Percentiles rank a stretch among this genome's conserved stretches.
Conservation (phyloP, 1,284 basidiomycete species). For the Coniferiporia weirii region DNA sequence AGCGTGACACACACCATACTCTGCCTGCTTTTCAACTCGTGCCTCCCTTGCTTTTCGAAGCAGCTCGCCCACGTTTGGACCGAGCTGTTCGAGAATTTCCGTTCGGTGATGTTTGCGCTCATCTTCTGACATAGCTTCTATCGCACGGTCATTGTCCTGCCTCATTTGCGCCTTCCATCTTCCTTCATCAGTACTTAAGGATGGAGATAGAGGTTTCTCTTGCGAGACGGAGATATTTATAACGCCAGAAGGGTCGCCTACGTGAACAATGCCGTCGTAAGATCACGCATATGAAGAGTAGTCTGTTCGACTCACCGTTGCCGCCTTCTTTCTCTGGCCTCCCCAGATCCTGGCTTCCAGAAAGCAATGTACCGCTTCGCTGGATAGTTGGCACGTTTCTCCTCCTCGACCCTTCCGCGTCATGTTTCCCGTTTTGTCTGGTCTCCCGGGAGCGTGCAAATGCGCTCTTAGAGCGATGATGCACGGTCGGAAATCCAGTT, state of each 20-base stretch:
- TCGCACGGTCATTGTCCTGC: constrained; percentile 8
- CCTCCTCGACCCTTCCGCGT: neutral
- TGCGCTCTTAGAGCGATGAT: constrained; percentile 23
- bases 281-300: neutral
- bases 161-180: constrained; percentile 15
- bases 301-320: neutral
- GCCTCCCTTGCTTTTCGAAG: constrained; percentile 31
- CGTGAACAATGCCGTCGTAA: neutral
- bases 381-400: constrained; percentile 20
- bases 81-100: constrained; percentile 39
- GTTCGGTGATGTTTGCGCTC: constrained; percentile 36
- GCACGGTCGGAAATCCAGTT: constrained; percentile 25
- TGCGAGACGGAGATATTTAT: neutral
- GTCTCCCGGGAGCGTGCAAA: constrained; percentile 26
- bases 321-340: neutral
- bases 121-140: constrained; percentile 34
- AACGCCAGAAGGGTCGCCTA: neutral
- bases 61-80: constrained; percentile 31
- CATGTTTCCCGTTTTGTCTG: constrained; percentile 13
- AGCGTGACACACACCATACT: neutral
- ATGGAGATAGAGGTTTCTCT: neutral
- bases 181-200: constrained; percentile 13
- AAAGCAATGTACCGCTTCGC: neutral
- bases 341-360: neutral
- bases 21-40: constrained; percentile 7